Conservation (phyloP, 805 yeast genomes). For the Zygoascus ofunaensis region DNA sequence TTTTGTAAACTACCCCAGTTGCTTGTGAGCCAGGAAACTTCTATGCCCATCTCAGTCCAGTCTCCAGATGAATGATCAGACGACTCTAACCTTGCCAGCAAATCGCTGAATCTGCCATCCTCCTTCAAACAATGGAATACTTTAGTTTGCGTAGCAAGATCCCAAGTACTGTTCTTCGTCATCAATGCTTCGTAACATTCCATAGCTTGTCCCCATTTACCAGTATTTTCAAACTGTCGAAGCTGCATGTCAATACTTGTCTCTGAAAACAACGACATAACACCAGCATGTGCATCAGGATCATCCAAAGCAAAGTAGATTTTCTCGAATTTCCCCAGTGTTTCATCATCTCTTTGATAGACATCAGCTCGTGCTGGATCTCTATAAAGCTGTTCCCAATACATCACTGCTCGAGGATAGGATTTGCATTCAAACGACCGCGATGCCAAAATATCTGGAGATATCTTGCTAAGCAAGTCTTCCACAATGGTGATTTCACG, state of each 20-base stretch:
- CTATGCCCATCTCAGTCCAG: slow-evolving; percentile 61
- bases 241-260: slow-evolving; percentile 67
- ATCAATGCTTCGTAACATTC: slow-evolving; percentile 71
- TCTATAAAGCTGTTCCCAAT: slow-evolving; percentile 51
- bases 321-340: slow-evolving; percentile 41
- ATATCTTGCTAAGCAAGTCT: slow-evolving; percentile 44
- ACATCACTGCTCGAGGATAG: slow-evolving; percentile 78
- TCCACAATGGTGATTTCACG: slow-evolving; percentile 9
- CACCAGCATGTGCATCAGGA: slow-evolving; percentile 82
- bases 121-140: slow-evolving; percentile 63
- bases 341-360: slow-evolving; percentile 41
- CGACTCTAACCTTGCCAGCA: slow-evolving; percentile 38
- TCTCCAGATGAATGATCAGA: slow-evolving; percentile 28
- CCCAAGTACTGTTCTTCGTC: slow-evolving; percentile 29
- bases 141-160: slow-evolving; percentile 35
- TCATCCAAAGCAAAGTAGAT: slow-evolving; percentile 86
- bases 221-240: slow-evolving; percentile 71
- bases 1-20: slow-evolving; percentile 38
- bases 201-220: slow-evolving; percentile 79
- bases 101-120: slow-evolving; percentile 66
- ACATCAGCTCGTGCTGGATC: not conserved
- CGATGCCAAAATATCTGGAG: slow-evolving; percentile 62
- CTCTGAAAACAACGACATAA: slow-evolving; percentile 57
- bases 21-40: slow-evolving; percentile 64
- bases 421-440: slow-evolving; percentile 77